Evolutionary conservation across 352 stramenopile species (phyloP).

Genomic region (Pythium insidiosum): DNA sequence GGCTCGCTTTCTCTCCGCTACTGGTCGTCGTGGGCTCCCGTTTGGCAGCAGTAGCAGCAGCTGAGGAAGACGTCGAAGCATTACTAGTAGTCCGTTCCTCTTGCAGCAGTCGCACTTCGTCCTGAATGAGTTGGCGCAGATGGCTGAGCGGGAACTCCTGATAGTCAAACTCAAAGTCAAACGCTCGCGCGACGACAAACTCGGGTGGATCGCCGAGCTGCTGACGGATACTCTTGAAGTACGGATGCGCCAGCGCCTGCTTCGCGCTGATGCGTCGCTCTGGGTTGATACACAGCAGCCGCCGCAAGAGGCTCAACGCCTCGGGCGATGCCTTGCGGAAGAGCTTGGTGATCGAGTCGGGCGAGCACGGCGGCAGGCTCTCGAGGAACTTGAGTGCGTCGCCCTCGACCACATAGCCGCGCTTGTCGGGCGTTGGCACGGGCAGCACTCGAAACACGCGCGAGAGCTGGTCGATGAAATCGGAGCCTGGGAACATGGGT

Average conservation of each 20-base stretch:
- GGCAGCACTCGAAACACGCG: slow-evolving; percentile 65
- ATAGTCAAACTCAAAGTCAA: slow-evolving; percentile 84
- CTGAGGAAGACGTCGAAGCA: too few relatives aligned
- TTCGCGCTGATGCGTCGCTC: slow-evolving; percentile 83
- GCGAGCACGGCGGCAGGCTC: slow-evolving; percentile 59
- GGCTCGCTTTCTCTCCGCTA: neutral
- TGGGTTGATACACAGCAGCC: slow-evolving; percentile 86
- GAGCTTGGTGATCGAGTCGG: slow-evolving; percentile 52
- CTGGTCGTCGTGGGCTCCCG: neutral
- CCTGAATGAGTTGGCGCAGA: slow-evolving; percentile 66
- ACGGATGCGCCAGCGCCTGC: slow-evolving; percentile 88
- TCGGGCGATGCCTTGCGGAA: slow-evolving; percentile 65
- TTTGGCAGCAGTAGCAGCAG: slow-evolving; percentile 3
- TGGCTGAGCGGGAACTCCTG: slow-evolving; percentile 49
- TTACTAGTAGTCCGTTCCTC: slow-evolving; percentile 22
- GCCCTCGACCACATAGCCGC: slow-evolving; percentile 64
- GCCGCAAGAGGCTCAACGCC: slow-evolving; percentile 53
- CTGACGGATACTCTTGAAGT: slow-evolving; percentile 71
- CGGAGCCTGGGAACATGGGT: slow-evolving; percentile 63
- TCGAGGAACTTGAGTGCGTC: slow-evolving; percentile 75
- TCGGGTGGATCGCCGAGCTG: slow-evolving; percentile 63
- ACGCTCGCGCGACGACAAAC: slow-evolving; percentile 55
- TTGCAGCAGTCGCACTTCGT: slow-evolving; percentile 61
- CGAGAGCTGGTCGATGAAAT: slow-evolving; percentile 80
- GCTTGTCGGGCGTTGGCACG: slow-evolving; percentile 61